Evolutionary conservation across 2,329 filamentous ascomycete genomes (phyloP).

Genomic region (Microdochium nivale): DNA sequence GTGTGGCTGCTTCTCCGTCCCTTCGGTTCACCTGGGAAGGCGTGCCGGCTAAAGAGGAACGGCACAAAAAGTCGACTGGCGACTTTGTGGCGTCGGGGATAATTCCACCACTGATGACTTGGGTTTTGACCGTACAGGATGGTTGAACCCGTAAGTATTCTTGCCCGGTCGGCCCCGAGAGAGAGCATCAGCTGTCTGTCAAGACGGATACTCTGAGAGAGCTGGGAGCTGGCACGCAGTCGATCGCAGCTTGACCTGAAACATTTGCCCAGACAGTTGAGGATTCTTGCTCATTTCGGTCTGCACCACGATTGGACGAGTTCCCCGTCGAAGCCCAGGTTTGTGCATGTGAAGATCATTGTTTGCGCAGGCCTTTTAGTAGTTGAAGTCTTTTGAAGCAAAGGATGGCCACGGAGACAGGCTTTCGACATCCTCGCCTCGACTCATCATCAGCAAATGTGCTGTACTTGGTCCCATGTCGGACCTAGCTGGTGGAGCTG

Average conservation of each 20-base stretch:
- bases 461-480: too few relatives aligned
- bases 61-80: not conserved
- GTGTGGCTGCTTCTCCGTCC: not conserved
- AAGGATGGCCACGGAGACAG: not conserved
- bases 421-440: too few relatives aligned
- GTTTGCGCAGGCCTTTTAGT: not conserved
- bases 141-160: not conserved
- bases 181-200: not conserved
- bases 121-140: not conserved
- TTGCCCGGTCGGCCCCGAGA: not conserved
- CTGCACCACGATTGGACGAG: not conserved
- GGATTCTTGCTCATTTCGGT: not conserved
- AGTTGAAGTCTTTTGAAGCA: not conserved
- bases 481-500: too few relatives aligned
- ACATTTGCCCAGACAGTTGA: not conserved
- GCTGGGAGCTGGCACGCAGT: not conserved
- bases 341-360: not conserved
- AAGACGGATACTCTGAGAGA: not conserved
- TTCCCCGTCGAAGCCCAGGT: not conserved
- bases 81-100: not conserved
- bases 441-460: too few relatives aligned
- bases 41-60: not conserved
- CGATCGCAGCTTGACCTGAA: not conserved
- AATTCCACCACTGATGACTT: not conserved
- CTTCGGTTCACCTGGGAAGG: not conserved